A percentile compares a stretch with the other conserved stretches of the same genome.
phyloP scores from a whole-genome alignment of 768 basidiomycete species.

The Tulasnella sp. region DNA sequence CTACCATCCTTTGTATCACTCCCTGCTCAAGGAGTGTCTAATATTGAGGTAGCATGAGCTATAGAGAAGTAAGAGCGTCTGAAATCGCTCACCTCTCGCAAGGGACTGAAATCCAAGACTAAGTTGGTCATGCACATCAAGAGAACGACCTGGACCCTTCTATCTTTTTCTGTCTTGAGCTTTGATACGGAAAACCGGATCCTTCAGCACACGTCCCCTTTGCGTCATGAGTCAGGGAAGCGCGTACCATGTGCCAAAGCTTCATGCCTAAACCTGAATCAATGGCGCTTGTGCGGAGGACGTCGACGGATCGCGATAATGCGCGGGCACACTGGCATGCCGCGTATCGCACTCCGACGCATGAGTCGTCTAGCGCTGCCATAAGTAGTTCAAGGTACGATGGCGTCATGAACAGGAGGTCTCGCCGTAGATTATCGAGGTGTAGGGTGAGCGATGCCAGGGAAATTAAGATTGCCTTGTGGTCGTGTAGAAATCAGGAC shows the following conservation, averaged over 20 bases:
- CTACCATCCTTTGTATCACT: slow-evolving; percentile 50
- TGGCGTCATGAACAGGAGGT: slow-evolving; percentile 45
- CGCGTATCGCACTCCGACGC: slow-evolving; percentile 70
- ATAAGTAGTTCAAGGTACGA: slow-evolving; percentile 46
- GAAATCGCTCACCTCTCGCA: slow-evolving; percentile 45
- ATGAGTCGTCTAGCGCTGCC: slow-evolving; percentile 44
- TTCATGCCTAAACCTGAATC: slow-evolving; percentile 69
- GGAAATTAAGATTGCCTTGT: slow-evolving; percentile 59
- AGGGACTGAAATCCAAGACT: slow-evolving; percentile 74
- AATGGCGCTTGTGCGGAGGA: slow-evolving; percentile 72
- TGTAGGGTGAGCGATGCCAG: slow-evolving; percentile 63
- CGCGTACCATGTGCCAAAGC: slow-evolving; percentile 53
- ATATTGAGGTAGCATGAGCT: slow-evolving; percentile 1
- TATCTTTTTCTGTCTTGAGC: slow-evolving; percentile 42
- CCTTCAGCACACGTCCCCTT: too few relatives aligned
- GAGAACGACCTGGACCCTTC: slow-evolving; percentile 58
- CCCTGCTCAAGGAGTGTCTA: slow-evolving; percentile 60
- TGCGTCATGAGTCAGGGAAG: too few relatives aligned
- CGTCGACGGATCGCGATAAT: slow-evolving; percentile 64
- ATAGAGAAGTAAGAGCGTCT: neutral
- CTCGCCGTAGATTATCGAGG: slow-evolving; percentile 58
- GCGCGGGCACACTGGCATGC: slow-evolving; percentile 80
- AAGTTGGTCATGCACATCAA: slow-evolving; percentile 74
- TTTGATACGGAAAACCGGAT: too few relatives aligned
- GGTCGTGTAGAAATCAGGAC: neutral